phyloP scores from a whole-genome alignment of 441 rosid species.

The Eruca vesicaria region DNA sequence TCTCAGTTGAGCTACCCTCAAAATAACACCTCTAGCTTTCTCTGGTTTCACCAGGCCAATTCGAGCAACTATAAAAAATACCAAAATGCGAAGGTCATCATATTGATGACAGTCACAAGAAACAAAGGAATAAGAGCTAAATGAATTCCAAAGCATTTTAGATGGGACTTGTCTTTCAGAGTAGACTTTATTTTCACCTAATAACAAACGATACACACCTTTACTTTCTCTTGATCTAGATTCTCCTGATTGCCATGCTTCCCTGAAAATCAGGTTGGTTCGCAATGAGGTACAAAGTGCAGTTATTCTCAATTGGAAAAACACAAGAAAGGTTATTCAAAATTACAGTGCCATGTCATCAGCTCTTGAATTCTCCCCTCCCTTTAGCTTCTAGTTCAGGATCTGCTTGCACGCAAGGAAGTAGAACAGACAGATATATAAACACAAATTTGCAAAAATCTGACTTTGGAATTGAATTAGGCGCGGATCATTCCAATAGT shows the following conservation, averaged over 20 bases:
- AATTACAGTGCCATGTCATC: conserved; percentile 72
- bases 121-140: neutral
- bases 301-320: neutral
- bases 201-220: conserved; percentile 41
- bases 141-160: neutral
- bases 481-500: neutral
- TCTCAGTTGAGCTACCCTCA: neutral
- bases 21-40: no score
- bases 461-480: neutral
- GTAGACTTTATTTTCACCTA: neutral
- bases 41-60: no score
- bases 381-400: conserved; percentile 92
- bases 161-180: conserved; percentile 59
- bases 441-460: neutral
- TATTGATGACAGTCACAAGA: neutral
- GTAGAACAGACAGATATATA: neutral
- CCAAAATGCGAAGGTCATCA: neutral
- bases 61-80: no score
- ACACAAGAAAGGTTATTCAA: neutral
- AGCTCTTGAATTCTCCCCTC: conserved; percentile 95
- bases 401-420: conserved; percentile 64
- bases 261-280: conserved; percentile 41
- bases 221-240: conserved; percentile 68
- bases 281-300: conserved; percentile 13
- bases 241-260: conserved; percentile 65